These are phyloP conservation scores for Termitomyces sp. DNA, from an alignment of 768 basidiomycete species.

Conservation along the genomic window DNA sequence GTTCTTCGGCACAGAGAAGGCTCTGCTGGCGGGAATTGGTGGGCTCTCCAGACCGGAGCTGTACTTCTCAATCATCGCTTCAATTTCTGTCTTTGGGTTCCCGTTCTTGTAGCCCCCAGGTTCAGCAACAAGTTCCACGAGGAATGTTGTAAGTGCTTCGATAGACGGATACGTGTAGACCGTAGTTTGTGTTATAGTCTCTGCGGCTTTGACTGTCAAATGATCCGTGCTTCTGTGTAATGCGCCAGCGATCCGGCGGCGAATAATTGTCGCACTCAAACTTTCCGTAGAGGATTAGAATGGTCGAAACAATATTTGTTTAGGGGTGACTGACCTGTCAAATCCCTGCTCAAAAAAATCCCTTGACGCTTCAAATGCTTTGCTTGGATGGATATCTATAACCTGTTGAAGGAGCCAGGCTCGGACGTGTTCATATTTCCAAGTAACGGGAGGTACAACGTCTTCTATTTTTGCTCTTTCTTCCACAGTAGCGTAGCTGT, in stretches of 20 bases:
- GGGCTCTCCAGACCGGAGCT: conserved; percentile 7
- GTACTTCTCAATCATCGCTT: conserved; percentile 37
- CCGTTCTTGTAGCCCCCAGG: neutral
- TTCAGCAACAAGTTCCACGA: conserved; percentile 9
- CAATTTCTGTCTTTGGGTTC: conserved; percentile 7
- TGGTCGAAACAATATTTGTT: neutral
- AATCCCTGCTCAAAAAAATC: conserved; percentile 14
- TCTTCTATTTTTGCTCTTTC: conserved; percentile 15
- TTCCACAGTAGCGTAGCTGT: conserved; percentile 24
- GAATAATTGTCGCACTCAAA: conserved; percentile 31
- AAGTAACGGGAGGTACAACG: conserved; percentile 18
- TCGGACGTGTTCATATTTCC: conserved; percentile 17
- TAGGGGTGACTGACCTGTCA: conserved; percentile 14
- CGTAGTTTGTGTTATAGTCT: conserved; percentile 23
- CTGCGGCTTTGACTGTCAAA: conserved; percentile 14
- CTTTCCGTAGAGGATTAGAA: conserved; percentile 9
- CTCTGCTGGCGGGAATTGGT: neutral
- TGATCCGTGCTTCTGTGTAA: conserved; percentile 14
- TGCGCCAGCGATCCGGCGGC: conserved; percentile 29
- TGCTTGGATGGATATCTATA: conserved; percentile 10
- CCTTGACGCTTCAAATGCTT: neutral
- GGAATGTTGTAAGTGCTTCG: conserved; percentile 15
- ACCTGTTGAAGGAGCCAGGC: conserved; percentile 21
- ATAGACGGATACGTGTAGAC: conserved; percentile 25
- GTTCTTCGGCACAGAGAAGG: neutral